These are phyloP conservation scores for Aspergillus sp. DNA, from an alignment of 2,329 filamentous ascomycete species.

Conservation along the genomic window DNA sequence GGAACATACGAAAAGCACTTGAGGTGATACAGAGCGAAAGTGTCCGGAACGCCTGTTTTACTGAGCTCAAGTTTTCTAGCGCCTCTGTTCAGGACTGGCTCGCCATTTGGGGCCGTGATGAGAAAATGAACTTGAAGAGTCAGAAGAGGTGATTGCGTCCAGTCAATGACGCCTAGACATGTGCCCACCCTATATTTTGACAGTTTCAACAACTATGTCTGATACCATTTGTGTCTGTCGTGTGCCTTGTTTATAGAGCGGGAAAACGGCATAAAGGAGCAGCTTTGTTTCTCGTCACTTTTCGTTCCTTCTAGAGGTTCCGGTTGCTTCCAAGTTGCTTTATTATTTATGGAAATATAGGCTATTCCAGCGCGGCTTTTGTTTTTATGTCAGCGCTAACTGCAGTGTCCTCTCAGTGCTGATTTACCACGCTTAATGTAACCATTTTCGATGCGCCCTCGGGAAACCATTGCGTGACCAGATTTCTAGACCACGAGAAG, in stretches of 20 bases:
- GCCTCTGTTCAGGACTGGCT: conserved; percentile 19
- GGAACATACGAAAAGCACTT: conserved; percentile 18
- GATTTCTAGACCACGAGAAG: not conserved
- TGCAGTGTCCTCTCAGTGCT: not conserved
- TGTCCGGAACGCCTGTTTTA: conserved; percentile 15
- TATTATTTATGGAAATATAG: too few species aligned
- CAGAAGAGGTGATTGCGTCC: not conserved
- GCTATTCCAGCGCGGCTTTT: too few species aligned
- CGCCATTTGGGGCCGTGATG: conserved; percentile 27
- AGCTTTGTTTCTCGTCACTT: too few species aligned
- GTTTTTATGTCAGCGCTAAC: not conserved
- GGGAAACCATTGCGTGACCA: not conserved
- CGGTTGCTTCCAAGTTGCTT: too few species aligned
- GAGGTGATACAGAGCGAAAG: conserved; percentile 17
- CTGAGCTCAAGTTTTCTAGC: conserved; percentile 15
- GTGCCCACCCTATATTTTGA: not conserved
- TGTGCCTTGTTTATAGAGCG: not conserved
- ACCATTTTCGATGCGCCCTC: not conserved
- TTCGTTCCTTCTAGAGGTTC: too few species aligned
- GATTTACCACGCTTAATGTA: not conserved
- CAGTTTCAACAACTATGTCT: not conserved
- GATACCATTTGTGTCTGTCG: not conserved
- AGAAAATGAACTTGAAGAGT: conserved; percentile 23
- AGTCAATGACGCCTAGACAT: not conserved
- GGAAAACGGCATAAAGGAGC: not conserved